Evolutionary conservation across 108 stramenopile genomes (phyloP).

Genomic region (Seminavis robusta): DNA sequence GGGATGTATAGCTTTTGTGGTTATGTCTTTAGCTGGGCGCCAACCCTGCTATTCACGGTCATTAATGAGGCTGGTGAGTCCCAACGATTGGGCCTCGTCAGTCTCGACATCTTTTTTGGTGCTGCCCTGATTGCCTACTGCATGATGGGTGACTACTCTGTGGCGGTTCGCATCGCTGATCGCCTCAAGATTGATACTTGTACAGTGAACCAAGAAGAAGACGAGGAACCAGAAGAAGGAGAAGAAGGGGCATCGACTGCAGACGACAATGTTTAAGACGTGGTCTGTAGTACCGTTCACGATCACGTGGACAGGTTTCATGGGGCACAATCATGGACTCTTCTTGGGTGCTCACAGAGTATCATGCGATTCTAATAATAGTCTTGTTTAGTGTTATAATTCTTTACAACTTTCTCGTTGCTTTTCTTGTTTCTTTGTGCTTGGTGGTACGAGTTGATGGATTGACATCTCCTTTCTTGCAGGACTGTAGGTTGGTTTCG

Average conservation of each 20-base stretch:
- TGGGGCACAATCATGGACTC: too few relatives aligned
- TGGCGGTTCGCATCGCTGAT: slow-evolving; percentile 1
- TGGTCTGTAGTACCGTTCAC: too few relatives aligned
- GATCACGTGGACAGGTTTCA: too few relatives aligned
- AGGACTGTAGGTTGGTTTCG: too few relatives aligned
- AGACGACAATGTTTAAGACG: too few relatives aligned
- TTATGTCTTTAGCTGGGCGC: slow-evolving; percentile 66
- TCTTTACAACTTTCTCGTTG: too few relatives aligned
- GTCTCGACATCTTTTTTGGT: slow-evolving; percentile 25
- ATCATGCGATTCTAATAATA: too few relatives aligned
- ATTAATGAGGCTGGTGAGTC: slow-evolving; percentile 73
- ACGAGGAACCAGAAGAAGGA: background rate
- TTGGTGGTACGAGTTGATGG: too few relatives aligned
- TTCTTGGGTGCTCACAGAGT: too few relatives aligned
- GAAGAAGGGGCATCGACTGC: background rate
- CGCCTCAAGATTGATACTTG: background rate
- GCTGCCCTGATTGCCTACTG: background rate
- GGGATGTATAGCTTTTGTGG: slow-evolving; percentile 70
- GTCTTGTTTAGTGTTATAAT: too few relatives aligned
- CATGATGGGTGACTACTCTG: background rate
- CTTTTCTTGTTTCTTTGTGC: too few relatives aligned
- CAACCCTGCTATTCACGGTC: slow-evolving; percentile 64
- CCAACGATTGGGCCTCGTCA: slow-evolving; percentile 36
- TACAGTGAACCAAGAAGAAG: background rate
- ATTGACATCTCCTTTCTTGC: too few relatives aligned